Conservation (phyloP, 345 rosid genomes). For the Ailanthus altissimus region DNA sequence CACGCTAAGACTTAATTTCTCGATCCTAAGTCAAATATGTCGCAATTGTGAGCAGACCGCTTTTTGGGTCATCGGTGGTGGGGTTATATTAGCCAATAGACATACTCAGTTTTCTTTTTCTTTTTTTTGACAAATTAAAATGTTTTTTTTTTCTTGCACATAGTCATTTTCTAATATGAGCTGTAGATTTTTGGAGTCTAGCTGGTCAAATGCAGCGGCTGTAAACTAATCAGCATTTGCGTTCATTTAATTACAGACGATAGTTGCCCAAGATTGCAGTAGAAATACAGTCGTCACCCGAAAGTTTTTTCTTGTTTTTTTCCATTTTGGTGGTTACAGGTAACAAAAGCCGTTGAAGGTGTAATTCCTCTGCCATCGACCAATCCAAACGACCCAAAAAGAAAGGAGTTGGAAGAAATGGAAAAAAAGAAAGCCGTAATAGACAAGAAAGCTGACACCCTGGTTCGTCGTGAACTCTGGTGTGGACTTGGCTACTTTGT, state of each 20-base stretch:
- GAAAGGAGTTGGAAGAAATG: slow-evolving; percentile 59
- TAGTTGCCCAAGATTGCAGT: no score
- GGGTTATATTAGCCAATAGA: no score
- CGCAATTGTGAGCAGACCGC: neutral
- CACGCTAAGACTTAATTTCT: neutral
- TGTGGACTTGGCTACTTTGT: slow-evolving; percentile 66
- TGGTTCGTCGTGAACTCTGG: slow-evolving; percentile 76
- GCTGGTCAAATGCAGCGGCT: neutral
- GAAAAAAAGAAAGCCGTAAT: slow-evolving; percentile 54
- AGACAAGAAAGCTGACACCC: slow-evolving; percentile 52
- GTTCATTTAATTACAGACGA: no score
- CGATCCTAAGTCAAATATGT: neutral
- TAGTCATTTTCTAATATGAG: no score
- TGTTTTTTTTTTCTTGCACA: neutral
- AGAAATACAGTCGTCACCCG: slow-evolving; percentile 31
- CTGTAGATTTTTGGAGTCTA: neutral
- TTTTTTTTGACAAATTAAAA: no score
- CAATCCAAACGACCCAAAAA: slow-evolving; percentile 56
- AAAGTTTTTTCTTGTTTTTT: slow-evolving; percentile 20
- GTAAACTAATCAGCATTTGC: no score
- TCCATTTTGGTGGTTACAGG: slow-evolving; percentile 48
- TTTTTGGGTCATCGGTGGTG: neutral
- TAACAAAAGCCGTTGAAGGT: slow-evolving; percentile 64
- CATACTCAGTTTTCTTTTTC: no score
- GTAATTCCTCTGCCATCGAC: slow-evolving; percentile 58